Evolutionary conservation across 371 early-diverging fungal genomes (phyloP), one percentile per base, ranked within the genome.

Genomic region (Conidiobolus incongruus): DNA sequence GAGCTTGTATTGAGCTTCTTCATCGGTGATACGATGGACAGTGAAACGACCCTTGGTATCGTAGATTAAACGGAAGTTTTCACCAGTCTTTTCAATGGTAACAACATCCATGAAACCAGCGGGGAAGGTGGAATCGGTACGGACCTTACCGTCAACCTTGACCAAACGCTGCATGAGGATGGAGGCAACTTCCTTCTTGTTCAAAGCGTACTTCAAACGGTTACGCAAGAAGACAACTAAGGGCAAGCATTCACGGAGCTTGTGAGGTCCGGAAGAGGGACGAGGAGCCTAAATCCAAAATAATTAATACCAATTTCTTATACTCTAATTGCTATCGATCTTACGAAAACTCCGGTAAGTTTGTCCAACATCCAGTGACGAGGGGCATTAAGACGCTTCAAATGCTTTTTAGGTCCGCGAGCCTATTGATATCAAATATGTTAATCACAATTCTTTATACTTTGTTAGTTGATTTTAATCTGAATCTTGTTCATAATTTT

Each of bases 361-460:
- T 99, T 99, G 82, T 96, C 96, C 57, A 99, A 79, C 90, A 98
- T 94, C 99, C 99, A 99, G 77, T 95, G 93, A 75, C 85, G 89
- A 69, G 98, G 98, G 51, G 99, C 98, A 60, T 74, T 78, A 59
- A 99, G 79, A 69, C 99, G 88, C 90, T 99, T 99, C 78, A 98
- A 75, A 75, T 99, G 99, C 76, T 98, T 96, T 72, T 86, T 89
- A 55, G 94, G 96, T 68, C 99, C 99, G 63, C 97, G 85, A 68
- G 81, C 83, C 94, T 85, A 68, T 35, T 39, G n/a, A n/a, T n/a
- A n/a, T n/a, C n/a, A n/a, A n/a, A n/a, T n/a, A n/a, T n/a, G n/a
- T n/a, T n/a, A n/a, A n/a, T n/a, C n/a, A n/a, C n/a, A n/a, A n/a
- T n/a, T n/a, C n/a, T n/a, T n/a, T n/a, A n/a, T n/a, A n/a, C n/a